Conservation (phyloP, 352 stramenopile species). For the Phytophthora parvispora region DNA sequence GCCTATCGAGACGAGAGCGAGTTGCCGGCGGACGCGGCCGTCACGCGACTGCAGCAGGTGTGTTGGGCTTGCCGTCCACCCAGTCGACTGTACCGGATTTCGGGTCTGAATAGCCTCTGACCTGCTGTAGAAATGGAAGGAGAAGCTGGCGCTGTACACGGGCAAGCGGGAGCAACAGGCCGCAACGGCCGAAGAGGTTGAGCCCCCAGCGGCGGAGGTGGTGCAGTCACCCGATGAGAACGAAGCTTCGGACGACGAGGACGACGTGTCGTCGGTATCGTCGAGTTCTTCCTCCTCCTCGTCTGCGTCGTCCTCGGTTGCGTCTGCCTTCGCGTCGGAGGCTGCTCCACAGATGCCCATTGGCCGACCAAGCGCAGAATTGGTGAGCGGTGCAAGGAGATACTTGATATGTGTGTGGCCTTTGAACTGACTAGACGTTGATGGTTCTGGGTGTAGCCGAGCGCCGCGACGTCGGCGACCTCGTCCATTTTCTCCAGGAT, state of each 20-base stretch:
- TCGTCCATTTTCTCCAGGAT: constrained; percentile 51
- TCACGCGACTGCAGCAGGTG: constrained; percentile 42
- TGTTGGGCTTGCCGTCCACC: neutral
- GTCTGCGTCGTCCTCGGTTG: constrained; percentile 1
- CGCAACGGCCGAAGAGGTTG: neutral
- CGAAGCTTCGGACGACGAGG: constrained; percentile 15
- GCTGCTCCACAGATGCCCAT: constrained; percentile 5
- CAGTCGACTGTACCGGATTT: too few relatives aligned
- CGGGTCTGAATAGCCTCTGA: too few relatives aligned
- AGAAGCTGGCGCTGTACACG: constrained; percentile 49
- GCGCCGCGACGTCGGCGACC: constrained; percentile 6
- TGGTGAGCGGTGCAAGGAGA: constrained; percentile 25
- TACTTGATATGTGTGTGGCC: too few relatives aligned
- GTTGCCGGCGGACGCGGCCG: constrained; percentile 8
- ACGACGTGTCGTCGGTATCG: constrained; percentile 3
- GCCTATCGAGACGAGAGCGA: constrained; percentile 48
- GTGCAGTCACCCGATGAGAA: constrained; percentile 1
- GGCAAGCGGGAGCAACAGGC: constrained; percentile 5
- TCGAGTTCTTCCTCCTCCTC: constrained; percentile 9
- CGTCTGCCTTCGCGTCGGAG: neutral
- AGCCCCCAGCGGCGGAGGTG: neutral
- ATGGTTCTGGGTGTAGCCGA: constrained; percentile 15
- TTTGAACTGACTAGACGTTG: constrained; percentile 7
- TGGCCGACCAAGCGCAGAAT: constrained; percentile 26
- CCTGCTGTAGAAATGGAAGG: constrained; percentile 47